phyloP scores from a whole-genome alignment of 1,139 yeast genomes.

The Candida sp. region DNA sequence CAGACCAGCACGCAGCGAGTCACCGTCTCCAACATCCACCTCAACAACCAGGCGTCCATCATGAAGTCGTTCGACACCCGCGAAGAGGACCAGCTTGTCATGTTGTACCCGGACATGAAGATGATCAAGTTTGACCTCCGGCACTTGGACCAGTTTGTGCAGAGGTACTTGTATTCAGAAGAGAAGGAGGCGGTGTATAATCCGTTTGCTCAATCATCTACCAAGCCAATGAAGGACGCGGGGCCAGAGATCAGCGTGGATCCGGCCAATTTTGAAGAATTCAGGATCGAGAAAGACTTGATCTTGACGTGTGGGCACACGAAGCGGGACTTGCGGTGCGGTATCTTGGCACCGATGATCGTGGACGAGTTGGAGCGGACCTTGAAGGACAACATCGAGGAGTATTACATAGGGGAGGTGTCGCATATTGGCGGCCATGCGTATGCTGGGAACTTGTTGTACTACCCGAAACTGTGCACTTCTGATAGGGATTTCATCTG shows the following conservation, averaged over 20 bases:
- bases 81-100: slow-evolving; percentile 28
- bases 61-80: slow-evolving; percentile 16
- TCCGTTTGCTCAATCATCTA: slow-evolving; percentile 28
- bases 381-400: slow-evolving; percentile 25
- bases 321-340: slow-evolving; percentile 69
- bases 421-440: slow-evolving; percentile 83
- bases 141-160: slow-evolving; percentile 43
- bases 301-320: slow-evolving; percentile 71
- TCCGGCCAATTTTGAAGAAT: slow-evolving; percentile 21
- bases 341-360: slow-evolving; percentile 61
- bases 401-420: slow-evolving; percentile 53
- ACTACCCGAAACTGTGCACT: slow-evolving; percentile 42
- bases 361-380: slow-evolving; percentile 50
- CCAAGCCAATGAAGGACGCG: background rate
- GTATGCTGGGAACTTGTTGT: slow-evolving; percentile 76
- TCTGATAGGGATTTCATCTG: slow-evolving; percentile 49
- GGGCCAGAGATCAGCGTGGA: background rate
- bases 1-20: slow-evolving; percentile 6
- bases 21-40: slow-evolving; percentile 39
- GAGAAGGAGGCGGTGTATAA: slow-evolving; percentile 25
- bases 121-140: slow-evolving; percentile 36
- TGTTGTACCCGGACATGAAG: slow-evolving; percentile 61
- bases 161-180: slow-evolving; percentile 30
- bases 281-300: slow-evolving; percentile 23
- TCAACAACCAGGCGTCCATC: slow-evolving; percentile 17